These are phyloP conservation scores for Thielaviopsis ethacetica DNA, from an alignment of 2,329 filamentous ascomycete genomes.

Conservation along the genomic window DNA sequence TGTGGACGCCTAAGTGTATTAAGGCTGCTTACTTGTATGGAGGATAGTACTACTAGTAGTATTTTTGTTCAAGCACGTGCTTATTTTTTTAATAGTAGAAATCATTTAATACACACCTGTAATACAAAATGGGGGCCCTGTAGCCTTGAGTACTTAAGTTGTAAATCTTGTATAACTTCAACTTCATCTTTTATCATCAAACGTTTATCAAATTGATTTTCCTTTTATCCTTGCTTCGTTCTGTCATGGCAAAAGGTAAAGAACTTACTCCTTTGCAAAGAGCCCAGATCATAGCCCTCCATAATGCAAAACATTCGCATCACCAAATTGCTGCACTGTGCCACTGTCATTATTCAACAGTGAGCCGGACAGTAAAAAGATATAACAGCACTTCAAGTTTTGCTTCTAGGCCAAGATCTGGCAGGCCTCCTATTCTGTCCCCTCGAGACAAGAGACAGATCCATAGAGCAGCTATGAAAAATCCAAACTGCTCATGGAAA, in stretches of 20 bases:
- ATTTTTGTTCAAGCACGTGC: not conserved
- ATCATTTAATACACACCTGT: not conserved
- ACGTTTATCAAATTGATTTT: too few species aligned
- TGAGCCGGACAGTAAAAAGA: not conserved
- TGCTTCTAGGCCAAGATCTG: not conserved
- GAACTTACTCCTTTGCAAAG: not conserved
- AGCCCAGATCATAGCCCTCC: not conserved
- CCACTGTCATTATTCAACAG: not conserved
- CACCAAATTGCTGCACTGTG: not conserved
- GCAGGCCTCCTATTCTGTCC: not conserved
- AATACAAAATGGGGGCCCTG: too few species aligned
- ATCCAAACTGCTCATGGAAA: not conserved
- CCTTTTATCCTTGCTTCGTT: too few species aligned
- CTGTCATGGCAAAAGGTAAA: not conserved
- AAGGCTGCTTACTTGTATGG: constrained; percentile 12
- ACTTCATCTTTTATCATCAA: too few species aligned
- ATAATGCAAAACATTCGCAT: not conserved
- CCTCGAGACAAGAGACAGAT: not conserved
- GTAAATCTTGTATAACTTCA: too few species aligned
- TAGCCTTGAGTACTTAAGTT: too few species aligned
- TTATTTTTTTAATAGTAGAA: not conserved
- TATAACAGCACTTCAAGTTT: not conserved
- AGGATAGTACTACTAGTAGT: not conserved
- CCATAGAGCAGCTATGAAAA: not conserved
- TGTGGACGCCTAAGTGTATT: constrained; percentile 18